Evolutionary conservation across 2,329 filamentous ascomycete genomes (phyloP).

Genomic region (Colletotrichum neosansevieriae): DNA sequence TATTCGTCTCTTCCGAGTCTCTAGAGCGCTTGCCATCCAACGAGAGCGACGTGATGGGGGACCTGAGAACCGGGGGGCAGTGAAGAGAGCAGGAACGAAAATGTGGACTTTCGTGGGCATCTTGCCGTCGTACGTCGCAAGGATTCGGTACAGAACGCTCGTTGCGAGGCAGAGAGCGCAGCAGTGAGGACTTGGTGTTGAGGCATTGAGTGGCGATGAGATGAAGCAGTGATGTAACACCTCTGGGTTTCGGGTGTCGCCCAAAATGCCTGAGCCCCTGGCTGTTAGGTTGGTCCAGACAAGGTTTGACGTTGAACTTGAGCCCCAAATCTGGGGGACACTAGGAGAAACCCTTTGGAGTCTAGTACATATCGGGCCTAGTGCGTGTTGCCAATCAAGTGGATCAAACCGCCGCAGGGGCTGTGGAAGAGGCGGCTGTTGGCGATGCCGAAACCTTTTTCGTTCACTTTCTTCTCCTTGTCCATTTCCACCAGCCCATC

Average conservation of each 20-base stretch:
- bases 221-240: conserved; percentile 63
- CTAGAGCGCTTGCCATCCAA: conserved; percentile 13
- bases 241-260: conserved; percentile 55
- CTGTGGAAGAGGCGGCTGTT: conserved; percentile 37
- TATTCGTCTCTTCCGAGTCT: background rate
- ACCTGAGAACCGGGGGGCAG: background rate
- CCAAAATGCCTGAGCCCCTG: conserved; percentile 39
- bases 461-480: conserved; percentile 23
- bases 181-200: conserved; percentile 30
- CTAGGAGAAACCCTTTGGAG: conserved; percentile 31
- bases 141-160: background rate
- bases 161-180: conserved; percentile 3
- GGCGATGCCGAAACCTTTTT: conserved; percentile 40
- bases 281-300: conserved; percentile 24
- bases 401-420: conserved; percentile 41
- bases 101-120: background rate
- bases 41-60: background rate
- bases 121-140: conserved; percentile 7
- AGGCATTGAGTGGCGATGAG: conserved; percentile 46
- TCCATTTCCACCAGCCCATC: conserved; percentile 12
- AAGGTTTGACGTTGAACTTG: conserved; percentile 40
- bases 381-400: conserved; percentile 24
- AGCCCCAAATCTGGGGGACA: conserved; percentile 40
- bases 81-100: background rate
- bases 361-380: conserved; percentile 19